These are phyloP conservation scores for Saccharomycopsis malanga DNA, from an alignment of 805 yeast genomes.

Conservation along the genomic window DNA sequence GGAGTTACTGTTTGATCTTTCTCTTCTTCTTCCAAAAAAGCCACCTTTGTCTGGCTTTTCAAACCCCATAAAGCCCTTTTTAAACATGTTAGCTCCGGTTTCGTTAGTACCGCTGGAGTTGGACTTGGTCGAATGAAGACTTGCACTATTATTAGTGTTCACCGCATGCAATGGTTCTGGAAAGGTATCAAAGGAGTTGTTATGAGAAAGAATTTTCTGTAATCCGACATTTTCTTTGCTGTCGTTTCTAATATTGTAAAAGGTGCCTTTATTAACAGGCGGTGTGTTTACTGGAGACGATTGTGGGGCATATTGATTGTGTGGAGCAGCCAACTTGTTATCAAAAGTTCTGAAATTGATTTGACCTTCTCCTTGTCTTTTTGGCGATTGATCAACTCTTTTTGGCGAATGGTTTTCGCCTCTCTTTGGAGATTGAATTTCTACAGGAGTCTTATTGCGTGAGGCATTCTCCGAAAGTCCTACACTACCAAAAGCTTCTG, in stretches of 20 bases:
- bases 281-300: too few species aligned
- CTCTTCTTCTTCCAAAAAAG: too few species aligned
- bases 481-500: too few species aligned
- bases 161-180: not conserved
- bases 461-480: not conserved
- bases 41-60: conserved; percentile 6
- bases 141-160: conserved; percentile 4
- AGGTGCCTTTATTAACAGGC: too few species aligned
- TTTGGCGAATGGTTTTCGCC: not conserved
- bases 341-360: too few species aligned
- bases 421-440: not conserved
- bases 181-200: too few species aligned
- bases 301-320: too few species aligned
- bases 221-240: not conserved
- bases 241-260: not conserved
- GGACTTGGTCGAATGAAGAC: not conserved
- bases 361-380: too few species aligned
- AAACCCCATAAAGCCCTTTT: conserved; percentile 3
- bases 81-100: not conserved
- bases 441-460: not conserved
- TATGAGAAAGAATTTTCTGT: too few species aligned
- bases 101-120: conserved; percentile 3
- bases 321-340: too few species aligned
- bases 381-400: too few species aligned
- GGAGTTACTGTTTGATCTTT: conserved; percentile 2